Conservation (phyloP, 1,284 basidiomycete genomes). For the Vanrija pseudolonga region DNA sequence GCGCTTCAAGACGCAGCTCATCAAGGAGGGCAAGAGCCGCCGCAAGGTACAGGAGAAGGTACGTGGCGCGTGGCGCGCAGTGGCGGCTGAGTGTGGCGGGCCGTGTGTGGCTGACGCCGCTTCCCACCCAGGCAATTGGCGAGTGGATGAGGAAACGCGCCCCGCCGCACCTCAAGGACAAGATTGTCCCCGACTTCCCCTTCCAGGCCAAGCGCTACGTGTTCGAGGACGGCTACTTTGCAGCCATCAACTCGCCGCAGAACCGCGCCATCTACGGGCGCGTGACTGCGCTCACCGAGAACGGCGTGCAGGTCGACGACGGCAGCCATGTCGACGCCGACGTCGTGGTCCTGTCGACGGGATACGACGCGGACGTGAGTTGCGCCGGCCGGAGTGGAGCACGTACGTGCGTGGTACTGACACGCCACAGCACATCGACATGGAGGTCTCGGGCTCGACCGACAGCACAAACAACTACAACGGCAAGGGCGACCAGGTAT, state of each 20-base stretch:
- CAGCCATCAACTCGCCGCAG: conserved; percentile 13
- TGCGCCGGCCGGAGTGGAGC: too few relatives aligned
- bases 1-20: conserved; percentile 11
- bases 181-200: conserved; percentile 11
- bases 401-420: too few relatives aligned
- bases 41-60: conserved; percentile 11
- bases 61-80: too few relatives aligned
- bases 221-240: conserved; percentile 23
- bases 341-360: conserved; percentile 18
- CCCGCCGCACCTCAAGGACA: conserved; percentile 15
- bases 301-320: conserved; percentile 13
- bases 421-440: conserved; percentile 12
- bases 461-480: conserved; percentile 16
- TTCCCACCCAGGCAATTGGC: conserved; percentile 1
- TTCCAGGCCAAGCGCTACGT: conserved; percentile 16
- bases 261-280: conserved; percentile 15
- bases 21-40: conserved; percentile 9
- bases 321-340: conserved; percentile 13
- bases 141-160: conserved; percentile 10
- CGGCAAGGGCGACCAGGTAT: conserved; percentile 2
- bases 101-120: neutral
- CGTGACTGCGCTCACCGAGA: conserved; percentile 6
- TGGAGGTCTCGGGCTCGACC: conserved; percentile 11
- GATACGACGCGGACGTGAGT: conserved; percentile 14
- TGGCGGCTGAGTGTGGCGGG: too few relatives aligned